Evolutionary conservation across 2,329 filamentous ascomycete genomes (phyloP).

Genomic region (Fusarium luffae): DNA sequence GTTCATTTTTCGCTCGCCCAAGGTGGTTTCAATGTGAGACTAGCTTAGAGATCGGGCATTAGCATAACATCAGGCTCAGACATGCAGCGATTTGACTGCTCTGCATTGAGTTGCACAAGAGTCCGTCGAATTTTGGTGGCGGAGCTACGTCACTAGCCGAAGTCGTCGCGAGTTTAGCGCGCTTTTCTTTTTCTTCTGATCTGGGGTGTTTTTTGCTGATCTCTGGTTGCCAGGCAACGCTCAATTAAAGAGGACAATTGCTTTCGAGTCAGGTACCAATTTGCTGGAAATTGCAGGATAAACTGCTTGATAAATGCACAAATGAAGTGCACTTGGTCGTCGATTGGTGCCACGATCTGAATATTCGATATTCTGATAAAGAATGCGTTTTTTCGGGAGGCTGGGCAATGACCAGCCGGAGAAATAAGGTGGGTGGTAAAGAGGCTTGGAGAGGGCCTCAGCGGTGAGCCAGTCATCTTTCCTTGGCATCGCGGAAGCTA

Average conservation of each 20-base stretch:
- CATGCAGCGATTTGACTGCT: constrained; percentile 9
- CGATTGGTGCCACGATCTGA: constrained; percentile 41
- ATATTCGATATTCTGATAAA: not conserved
- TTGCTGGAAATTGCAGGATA: not conserved
- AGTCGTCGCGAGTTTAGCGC: constrained; percentile 33
- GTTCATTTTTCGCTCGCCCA: not conserved
- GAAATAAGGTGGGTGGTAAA: constrained; percentile 13
- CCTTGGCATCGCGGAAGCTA: constrained; percentile 34
- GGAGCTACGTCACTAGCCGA: constrained; percentile 47
- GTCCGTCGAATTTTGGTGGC: constrained; percentile 9
- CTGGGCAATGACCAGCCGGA: constrained; percentile 1
- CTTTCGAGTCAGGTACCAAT: constrained; percentile 22
- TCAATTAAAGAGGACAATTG: constrained; percentile 8
- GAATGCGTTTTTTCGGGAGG: constrained; percentile 12
- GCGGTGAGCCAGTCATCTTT: constrained; percentile 11
- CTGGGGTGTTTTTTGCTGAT: constrained; percentile 7
- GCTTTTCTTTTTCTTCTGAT: constrained; percentile 7
- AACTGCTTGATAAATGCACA: no score
- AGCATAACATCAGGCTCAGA: constrained; percentile 25
- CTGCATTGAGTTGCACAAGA: constrained; percentile 8
- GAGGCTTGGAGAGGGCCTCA: no score
- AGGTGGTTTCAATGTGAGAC: constrained; percentile 1
- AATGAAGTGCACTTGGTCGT: not conserved
- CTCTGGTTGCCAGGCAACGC: constrained; percentile 42
- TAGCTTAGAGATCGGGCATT: constrained; percentile 3